Conservation (phyloP, 2,329 filamentous ascomycete genomes). For the Biscogniauxia mediterranea region DNA sequence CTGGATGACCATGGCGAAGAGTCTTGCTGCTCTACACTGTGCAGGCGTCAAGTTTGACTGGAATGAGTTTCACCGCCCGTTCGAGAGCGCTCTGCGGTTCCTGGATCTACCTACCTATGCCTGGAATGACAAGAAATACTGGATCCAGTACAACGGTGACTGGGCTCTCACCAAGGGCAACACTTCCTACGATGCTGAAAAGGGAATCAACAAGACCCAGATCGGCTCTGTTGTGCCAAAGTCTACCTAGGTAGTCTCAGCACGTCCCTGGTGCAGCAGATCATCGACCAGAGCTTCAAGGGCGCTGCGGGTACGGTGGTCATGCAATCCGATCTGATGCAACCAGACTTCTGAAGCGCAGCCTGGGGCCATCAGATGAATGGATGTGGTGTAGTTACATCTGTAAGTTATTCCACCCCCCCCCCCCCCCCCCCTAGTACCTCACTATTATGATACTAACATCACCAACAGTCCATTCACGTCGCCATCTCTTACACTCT, state of each 20-base stretch:
- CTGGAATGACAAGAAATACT: slow-evolving; percentile 73
- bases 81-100: slow-evolving; percentile 42
- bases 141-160: slow-evolving; percentile 63
- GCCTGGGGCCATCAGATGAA: slow-evolving; percentile 45
- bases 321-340: slow-evolving; percentile 39
- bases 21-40: slow-evolving; percentile 51
- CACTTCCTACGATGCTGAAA: slow-evolving; percentile 2
- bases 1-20: slow-evolving; percentile 54
- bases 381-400: slow-evolving; percentile 40
- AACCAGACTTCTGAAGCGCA: slow-evolving; percentile 37
- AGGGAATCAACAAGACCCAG: not conserved
- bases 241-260: slow-evolving; percentile 19
- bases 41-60: slow-evolving; percentile 65
- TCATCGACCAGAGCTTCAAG: slow-evolving; percentile 35
- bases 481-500: slow-evolving; percentile 65
- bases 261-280: slow-evolving; percentile 37
- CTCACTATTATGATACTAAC: slow-evolving; percentile 6
- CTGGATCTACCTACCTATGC: slow-evolving; percentile 66
- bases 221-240: not conserved
- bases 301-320: slow-evolving; percentile 28
- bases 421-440: not conserved
- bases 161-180: slow-evolving; percentile 65
- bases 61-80: slow-evolving; percentile 64
- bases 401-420: slow-evolving; percentile 39
- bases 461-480: slow-evolving; percentile 42